Evolutionary conservation across 352 stramenopile species (phyloP).

Genomic region (Phytophthora citricola): DNA sequence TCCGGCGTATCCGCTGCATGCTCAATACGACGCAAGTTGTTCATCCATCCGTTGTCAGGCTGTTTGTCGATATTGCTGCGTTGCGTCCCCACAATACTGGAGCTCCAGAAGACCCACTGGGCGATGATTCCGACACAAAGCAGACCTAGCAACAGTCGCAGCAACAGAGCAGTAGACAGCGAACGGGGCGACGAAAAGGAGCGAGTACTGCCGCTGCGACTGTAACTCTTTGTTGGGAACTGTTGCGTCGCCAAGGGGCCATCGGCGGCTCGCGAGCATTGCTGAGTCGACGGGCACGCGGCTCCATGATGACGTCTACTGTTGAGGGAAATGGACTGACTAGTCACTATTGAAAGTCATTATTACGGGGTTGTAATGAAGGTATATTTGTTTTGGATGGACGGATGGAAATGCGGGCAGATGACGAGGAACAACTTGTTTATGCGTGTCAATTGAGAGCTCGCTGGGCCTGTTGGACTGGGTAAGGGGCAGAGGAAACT

Average conservation of each 20-base stretch:
- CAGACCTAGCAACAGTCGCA: constrained; percentile 52
- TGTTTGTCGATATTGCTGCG: background rate
- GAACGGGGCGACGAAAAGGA: background rate
- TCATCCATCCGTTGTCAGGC: constrained; percentile 45
- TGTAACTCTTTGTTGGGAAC: constrained; percentile 20
- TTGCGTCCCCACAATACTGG: constrained; percentile 19
- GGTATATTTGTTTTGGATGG: background rate
- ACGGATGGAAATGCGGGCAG: constrained; percentile 27
- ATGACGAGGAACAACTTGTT: constrained; percentile 50
- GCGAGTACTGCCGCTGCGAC: constrained; percentile 15
- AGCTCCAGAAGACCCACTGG: constrained; percentile 58
- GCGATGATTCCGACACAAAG: constrained; percentile 49
- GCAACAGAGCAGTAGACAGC: constrained; percentile 40
- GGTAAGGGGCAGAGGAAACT: background rate
- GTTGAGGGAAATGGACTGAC: background rate
- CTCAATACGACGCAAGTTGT: constrained; percentile 46
- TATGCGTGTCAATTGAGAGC: constrained; percentile 68
- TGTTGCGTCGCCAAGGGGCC: constrained; percentile 4
- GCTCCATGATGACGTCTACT: constrained; percentile 43
- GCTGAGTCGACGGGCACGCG: constrained; percentile 42
- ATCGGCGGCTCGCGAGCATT: constrained; percentile 38
- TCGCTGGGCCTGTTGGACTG: constrained; percentile 7
- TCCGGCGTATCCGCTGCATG: constrained; percentile 18
- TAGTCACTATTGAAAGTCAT: constrained; percentile 9
- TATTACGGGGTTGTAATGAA: background rate